Evolutionary conservation across 2,329 filamentous ascomycete genomes (phyloP).

Genomic region (Mycosphaerella sp.): DNA sequence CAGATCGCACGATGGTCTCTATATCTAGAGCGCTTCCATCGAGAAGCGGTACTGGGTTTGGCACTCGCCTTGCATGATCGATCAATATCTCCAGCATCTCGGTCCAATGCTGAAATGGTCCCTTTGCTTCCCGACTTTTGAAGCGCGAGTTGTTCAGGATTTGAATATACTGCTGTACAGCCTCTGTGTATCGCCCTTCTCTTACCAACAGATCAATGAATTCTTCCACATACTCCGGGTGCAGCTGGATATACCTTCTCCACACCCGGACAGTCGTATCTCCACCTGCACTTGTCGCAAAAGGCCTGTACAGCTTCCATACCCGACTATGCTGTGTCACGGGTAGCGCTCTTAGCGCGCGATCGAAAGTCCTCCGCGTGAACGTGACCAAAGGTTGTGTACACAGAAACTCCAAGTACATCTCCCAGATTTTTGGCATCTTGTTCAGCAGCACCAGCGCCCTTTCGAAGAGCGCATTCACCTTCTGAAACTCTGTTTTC

Average conservation of each 20-base stretch:
- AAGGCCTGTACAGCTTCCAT: constrained; percentile 85
- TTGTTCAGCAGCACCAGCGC: constrained; percentile 93
- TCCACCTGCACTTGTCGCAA: constrained; percentile 84
- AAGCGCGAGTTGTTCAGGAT: constrained; percentile 88
- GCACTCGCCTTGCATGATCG: constrained; percentile 58
- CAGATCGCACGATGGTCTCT: constrained; percentile 86
- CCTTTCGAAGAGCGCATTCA: constrained; percentile 90
- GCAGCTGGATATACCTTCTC: constrained; percentile 93
- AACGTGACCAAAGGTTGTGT: constrained; percentile 86
- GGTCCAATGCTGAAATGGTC: constrained; percentile 93
- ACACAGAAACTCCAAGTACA: constrained; percentile 87
- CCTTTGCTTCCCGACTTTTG: constrained; percentile 86
- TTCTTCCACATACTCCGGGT: constrained; percentile 90
- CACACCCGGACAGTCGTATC: constrained; percentile 89
- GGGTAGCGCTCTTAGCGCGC: constrained; percentile 82
- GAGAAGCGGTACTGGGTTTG: constrained; percentile 70
- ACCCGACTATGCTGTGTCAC: constrained; percentile 94
- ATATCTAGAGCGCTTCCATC: constrained; percentile 81
- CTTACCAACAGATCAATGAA: constrained; percentile 85
- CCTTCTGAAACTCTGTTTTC: constrained; percentile 77
- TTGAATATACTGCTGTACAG: constrained; percentile 83
- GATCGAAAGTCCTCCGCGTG: constrained; percentile 83
- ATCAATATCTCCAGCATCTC: constrained; percentile 96
- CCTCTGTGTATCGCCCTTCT: constrained; percentile 80
- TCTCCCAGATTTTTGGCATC: constrained; percentile 98